Evolutionary conservation across 2,329 filamentous ascomycete species (phyloP).

Genomic region (Pseudocercospora musae): DNA sequence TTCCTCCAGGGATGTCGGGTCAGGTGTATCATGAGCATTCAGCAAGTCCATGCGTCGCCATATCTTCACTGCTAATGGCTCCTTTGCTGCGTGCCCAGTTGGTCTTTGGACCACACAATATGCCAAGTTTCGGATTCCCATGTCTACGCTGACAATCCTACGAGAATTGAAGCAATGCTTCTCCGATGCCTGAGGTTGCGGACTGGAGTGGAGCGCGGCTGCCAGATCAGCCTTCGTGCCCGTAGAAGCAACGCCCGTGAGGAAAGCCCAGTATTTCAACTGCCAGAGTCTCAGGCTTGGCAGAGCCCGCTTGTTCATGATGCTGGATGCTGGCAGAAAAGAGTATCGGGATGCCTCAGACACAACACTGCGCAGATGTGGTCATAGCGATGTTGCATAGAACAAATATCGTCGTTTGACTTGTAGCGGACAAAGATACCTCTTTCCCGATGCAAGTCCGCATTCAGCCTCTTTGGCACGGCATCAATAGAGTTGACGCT

Average conservation of each 20-base stretch:
- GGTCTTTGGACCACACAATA: constrained; percentile 54
- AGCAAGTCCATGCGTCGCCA: constrained; percentile 39
- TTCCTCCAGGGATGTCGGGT: neutral
- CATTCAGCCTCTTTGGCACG: neutral
- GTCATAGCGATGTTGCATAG: neutral
- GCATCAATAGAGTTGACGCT: neutral
- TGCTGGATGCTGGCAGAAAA: neutral
- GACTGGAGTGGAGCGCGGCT: constrained; percentile 18
- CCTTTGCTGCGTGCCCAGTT: constrained; percentile 6
- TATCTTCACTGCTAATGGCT: constrained; percentile 29
- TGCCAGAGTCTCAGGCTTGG: constrained; percentile 48
- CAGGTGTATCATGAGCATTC: neutral
- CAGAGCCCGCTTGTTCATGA: neutral
- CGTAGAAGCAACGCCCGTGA: constrained; percentile 57
- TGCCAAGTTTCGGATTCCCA: constrained; percentile 79
- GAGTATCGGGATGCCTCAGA: neutral
- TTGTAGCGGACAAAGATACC: neutral
- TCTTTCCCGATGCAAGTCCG: neutral
- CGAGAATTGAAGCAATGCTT: constrained; percentile 19
- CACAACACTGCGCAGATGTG: neutral
- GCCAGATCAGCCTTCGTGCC: constrained; percentile 59
- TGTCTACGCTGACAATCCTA: constrained; percentile 73
- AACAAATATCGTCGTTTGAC: neutral
- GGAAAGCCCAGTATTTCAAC: constrained; percentile 58
- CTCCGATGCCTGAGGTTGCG: neutral